Evolutionary conservation across 257 asterid genomes (phyloP), one percentile per base, ranked within the genome.

Genomic region (Gynochthodes officinalis): DNA sequence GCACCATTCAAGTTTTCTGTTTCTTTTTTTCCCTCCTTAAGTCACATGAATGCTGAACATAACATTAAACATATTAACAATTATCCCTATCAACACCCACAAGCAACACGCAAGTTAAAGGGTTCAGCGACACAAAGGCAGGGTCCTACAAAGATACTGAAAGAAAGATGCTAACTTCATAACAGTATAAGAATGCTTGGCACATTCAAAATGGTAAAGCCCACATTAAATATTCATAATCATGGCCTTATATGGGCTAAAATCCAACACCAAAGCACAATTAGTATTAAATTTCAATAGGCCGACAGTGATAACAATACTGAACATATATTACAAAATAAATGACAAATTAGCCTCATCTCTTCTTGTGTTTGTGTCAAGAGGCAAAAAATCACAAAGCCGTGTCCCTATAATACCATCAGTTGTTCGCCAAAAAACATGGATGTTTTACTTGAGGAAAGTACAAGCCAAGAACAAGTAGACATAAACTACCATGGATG

Each of bases 381-480:
- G 63, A 60, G 0, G n/a, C 25, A 14, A 60, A 48, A 59, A 27
- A n/a, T 4, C 11, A 59, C 15, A 35, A 10, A 52, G 70, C 30
- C 37, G 76, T 46, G 32, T 52, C 64, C 40, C 52, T 42, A 4
- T 42, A 25, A 57, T 21, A 40, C 42, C 37, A 30, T 63, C 14
- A 23, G n/a, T 2, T 19, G 48, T n/a, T 59, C 35, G 60, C 50
- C 35, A 63, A 35, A 54, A 58, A 21, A 40, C 7, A 25, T 35
- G 30, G 16, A 33, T 43, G 73, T 74, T 76, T 88, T 84, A 91
- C 81, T 91, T 94, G 75, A 94, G 96, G 71, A 91, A 94, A 76
- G 96, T 94, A 81, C 97, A 94, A 28, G 85, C 89, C 62, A 91
- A 59, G 80, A 94, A 94, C 87, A 94, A 64, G 81, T 83, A 89